Conservation (phyloP, 805 yeast genomes). For the Danielozyma ontarioensis region DNA sequence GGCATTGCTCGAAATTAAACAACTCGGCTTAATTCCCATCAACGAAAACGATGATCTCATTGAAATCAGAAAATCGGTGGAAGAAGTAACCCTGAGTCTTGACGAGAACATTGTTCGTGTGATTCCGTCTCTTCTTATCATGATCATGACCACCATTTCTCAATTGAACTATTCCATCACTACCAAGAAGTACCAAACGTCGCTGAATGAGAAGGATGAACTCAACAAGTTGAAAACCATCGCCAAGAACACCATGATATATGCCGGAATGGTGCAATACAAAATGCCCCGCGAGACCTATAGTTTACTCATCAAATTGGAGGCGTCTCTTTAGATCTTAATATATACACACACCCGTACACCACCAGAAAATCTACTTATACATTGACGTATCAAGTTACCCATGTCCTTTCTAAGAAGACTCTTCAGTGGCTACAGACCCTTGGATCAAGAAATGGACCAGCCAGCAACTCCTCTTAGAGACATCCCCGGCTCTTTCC, state of each 20-base stretch:
- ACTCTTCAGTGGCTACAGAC: not conserved
- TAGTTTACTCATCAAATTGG: slow-evolving; percentile 62
- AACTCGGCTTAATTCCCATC: slow-evolving; percentile 64
- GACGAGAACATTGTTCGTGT: slow-evolving; percentile 73
- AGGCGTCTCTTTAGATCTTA: slow-evolving; percentile 32
- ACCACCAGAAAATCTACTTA: no score
- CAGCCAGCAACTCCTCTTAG: not conserved
- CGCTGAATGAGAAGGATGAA: slow-evolving; percentile 47
- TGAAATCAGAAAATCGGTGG: slow-evolving; percentile 61
- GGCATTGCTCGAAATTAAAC: slow-evolving; percentile 51
- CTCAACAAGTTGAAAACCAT: slow-evolving; percentile 47
- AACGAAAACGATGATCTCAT: slow-evolving; percentile 43
- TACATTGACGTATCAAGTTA: no score
- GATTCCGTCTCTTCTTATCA: slow-evolving; percentile 72
- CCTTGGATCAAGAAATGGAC: not conserved
- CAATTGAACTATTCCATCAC: slow-evolving; percentile 46
- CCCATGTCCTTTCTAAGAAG: not conserved
- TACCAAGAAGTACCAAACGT: slow-evolving; percentile 38
- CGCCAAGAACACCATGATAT: slow-evolving; percentile 86
- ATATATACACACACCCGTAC: no score
- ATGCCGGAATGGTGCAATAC: slow-evolving; percentile 92
- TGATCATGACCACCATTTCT: slow-evolving; percentile 74
- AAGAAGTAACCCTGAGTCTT: slow-evolving; percentile 46
- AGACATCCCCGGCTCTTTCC: slow-evolving; percentile 7
- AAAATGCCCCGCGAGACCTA: slow-evolving; percentile 86